Evolutionary conservation across 768 basidiomycete genomes (phyloP).

Genomic region (Termitomyces sp.): DNA sequence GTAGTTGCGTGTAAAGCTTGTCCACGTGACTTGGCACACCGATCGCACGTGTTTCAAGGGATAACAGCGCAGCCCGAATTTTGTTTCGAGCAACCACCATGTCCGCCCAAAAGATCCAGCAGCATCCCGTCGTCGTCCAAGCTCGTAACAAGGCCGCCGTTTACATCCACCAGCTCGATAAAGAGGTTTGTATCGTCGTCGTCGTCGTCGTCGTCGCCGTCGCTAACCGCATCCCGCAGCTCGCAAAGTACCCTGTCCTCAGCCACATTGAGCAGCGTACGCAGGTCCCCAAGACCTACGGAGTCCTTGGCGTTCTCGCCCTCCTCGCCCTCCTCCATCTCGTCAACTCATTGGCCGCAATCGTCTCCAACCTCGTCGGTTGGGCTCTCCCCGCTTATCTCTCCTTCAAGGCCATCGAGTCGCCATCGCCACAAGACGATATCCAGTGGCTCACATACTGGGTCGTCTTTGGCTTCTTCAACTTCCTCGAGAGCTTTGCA

Average conservation of each 20-base stretch:
- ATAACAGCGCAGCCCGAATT: conserved; percentile 15
- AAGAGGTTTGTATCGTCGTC: conserved; percentile 63
- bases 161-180: conserved; percentile 89
- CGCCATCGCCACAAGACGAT: conserved; percentile 77
- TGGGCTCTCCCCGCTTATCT: conserved; percentile 94
- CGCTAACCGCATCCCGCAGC: conserved; percentile 30
- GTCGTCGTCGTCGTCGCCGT: background rate
- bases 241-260: conserved; percentile 83
- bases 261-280: conserved; percentile 84
- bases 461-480: conserved; percentile 92
- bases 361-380: conserved; percentile 91
- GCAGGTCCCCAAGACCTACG: conserved; percentile 88
- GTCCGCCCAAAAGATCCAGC: conserved; percentile 82
- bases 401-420: conserved; percentile 91
- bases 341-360: conserved; percentile 87
- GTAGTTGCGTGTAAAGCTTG: conserved; percentile 17
- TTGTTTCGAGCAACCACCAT: conserved; percentile 32
- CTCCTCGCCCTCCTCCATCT: conserved; percentile 72
- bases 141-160: conserved; percentile 77
- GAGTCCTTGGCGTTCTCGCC: conserved; percentile 65
- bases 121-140: conserved; percentile 83
- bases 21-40: conserved; percentile 13
- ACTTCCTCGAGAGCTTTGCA: conserved; percentile 85
- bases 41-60: conserved; percentile 17
- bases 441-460: conserved; percentile 98